Base-by-base conservation (phyloP, 108 stramenopile species). In the Epithemia pelagica region DNA sequence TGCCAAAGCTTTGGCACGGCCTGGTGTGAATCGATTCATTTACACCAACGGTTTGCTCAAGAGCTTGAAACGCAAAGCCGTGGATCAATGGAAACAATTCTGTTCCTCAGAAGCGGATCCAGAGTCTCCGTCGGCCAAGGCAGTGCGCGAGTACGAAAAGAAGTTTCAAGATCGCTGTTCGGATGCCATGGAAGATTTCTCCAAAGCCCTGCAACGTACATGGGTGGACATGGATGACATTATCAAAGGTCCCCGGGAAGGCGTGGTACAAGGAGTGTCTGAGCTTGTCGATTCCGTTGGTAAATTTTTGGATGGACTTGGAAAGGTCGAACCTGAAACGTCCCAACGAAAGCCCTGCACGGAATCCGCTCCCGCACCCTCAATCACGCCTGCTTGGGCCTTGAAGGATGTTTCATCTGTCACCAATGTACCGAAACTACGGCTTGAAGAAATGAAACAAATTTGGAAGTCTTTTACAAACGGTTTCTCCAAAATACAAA, bases 1-100 rank as follows among this genome's bases (percentile, higher is more conserved):
- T 32, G 33, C 73, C 7, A 28, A 54, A 19, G 65, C 73, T 30
- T 57, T 97, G 54, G 84, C 90, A 52, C 54, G 65, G 5, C 63
- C 71, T 24, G 90, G 89, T 25, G 74, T 90, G 37, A 82, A 87
- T 32, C 79, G 84, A 54, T 54, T 25, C 0, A 30, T 94, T 0
- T 94, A 94, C 62, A 74, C 70, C 23, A 51, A 54, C 2, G 75
- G 70, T 53, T 75, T 91, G 26, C 66, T 88, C 29, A 76, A 73
- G n/a, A 78, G 79, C 0, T 67, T 90, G 28, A 79, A 82, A 56
- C 69, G 62, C 32, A 66, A 73, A 31, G 63, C 81, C 0, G 72
- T 78, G 33, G 37, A 75, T 7, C 82, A 85, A 61, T 65, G 83
- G 32, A 69, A 77, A 1, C 52, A 32, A 21, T 54, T 72, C 54